These are phyloP conservation scores for Kluyveromyces siamensis DNA, from an alignment of 805 yeast species.

Conservation along the genomic window DNA sequence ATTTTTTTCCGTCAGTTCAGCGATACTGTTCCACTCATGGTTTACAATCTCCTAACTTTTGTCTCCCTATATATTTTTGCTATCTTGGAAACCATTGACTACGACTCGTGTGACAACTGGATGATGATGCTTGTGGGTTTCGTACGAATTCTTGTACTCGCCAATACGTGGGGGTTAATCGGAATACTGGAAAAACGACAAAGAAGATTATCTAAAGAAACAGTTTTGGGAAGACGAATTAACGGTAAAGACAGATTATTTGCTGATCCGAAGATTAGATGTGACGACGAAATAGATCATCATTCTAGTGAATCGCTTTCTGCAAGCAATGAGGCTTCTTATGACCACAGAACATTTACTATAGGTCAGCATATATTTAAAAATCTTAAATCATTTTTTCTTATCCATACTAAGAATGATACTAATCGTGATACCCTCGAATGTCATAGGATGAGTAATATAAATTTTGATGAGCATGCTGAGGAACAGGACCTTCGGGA, in stretches of 20 bases:
- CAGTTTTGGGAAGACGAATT: slow-evolving; percentile 26
- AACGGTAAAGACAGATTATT: slow-evolving; percentile 22
- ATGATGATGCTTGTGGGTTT: slow-evolving; percentile 15
- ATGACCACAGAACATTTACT: neutral
- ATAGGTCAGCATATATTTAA: neutral
- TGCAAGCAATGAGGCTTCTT: neutral
- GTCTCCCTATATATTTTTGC: slow-evolving; percentile 11
- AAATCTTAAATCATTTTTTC: neutral
- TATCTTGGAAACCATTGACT: slow-evolving; percentile 9
- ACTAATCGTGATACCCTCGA: neutral
- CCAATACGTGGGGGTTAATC: slow-evolving; percentile 28
- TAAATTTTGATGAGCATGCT: neutral
- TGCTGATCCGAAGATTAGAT: slow-evolving; percentile 17
- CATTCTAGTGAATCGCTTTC: neutral
- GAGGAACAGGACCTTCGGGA: neutral
- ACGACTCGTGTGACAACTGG: slow-evolving; percentile 13
- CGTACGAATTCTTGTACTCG: slow-evolving; percentile 20
- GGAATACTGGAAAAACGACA: slow-evolving; percentile 24
- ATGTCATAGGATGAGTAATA: neutral
- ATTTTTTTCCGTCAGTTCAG: slow-evolving; percentile 20
- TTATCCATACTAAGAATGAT: neutral
- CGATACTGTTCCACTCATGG: slow-evolving; percentile 19
- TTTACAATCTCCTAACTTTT: slow-evolving; percentile 15
- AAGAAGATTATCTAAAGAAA: slow-evolving; percentile 16
- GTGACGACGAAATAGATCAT: slow-evolving; percentile 3